Evolutionary conservation across 192 early-diverging fungal genomes (phyloP).

Genomic region (Kickxella alabastrina): DNA sequence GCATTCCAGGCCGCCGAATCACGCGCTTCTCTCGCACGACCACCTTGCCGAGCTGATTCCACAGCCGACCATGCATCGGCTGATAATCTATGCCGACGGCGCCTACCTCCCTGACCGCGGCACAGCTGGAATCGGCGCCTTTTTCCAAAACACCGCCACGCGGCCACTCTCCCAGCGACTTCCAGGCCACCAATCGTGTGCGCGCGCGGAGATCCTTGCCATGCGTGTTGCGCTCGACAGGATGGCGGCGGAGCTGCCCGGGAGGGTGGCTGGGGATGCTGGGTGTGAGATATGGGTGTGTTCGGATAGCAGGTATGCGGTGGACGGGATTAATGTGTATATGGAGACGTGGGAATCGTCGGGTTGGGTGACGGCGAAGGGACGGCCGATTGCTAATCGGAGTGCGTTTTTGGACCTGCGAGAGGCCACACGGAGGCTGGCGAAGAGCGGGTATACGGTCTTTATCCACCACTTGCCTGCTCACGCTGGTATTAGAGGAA

Average conservation of each 20-base stretch:
- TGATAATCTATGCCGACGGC: conserved; percentile 35
- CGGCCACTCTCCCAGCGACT: conserved; percentile 27
- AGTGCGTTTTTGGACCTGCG: conserved; percentile 24
- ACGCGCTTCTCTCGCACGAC: conserved; percentile 30
- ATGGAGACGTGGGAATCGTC: conserved; percentile 32
- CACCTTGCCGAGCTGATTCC: conserved; percentile 45
- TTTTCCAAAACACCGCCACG: conserved; percentile 17
- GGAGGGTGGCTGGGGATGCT: neutral
- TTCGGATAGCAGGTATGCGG: conserved; percentile 44
- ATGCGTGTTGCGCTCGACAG: conserved; percentile 19
- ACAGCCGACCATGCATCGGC: conserved; percentile 3
- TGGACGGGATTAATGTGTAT: conserved; percentile 41
- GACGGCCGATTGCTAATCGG: conserved; percentile 38
- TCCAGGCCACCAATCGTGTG: conserved; percentile 27
- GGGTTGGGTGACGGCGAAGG: conserved; percentile 37
- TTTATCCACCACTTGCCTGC: conserved; percentile 46
- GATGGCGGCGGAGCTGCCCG: neutral
- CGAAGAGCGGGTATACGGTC: conserved; percentile 17
- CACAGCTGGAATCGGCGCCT: conserved; percentile 38
- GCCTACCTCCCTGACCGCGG: conserved; percentile 27
- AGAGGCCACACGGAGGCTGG: conserved; percentile 4
- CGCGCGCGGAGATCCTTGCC: conserved; percentile 37
- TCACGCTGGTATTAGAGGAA: conserved; percentile 36
- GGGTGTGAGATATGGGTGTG: conserved; percentile 39
- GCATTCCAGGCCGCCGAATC: conserved; percentile 26